A percentile compares a stretch with the other conserved stretches of the same genome.
phyloP scores from a whole-genome alignment of 768 basidiomycete species.

The Tylopilus vinaceipallidus region DNA sequence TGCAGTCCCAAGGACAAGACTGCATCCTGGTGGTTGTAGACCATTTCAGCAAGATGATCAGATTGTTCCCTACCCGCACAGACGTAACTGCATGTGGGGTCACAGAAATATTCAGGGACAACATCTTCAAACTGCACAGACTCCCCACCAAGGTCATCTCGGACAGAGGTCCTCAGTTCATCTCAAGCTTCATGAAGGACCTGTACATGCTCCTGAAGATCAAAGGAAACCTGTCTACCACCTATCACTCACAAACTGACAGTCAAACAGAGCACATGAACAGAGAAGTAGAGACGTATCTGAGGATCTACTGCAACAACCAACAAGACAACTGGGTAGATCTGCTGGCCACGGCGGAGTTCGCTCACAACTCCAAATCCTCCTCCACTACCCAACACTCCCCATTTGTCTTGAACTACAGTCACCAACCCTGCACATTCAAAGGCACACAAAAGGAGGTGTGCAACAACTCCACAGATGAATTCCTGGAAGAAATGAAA shows the following conservation, averaged over 20 bases:
- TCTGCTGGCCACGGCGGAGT: background rate
- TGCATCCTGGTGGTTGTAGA: no score
- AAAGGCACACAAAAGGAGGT: no score
- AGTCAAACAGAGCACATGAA: background rate
- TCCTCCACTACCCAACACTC: background rate
- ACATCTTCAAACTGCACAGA: no score
- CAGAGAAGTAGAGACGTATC: background rate
- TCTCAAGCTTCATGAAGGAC: background rate
- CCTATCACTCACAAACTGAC: background rate
- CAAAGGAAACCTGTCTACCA: background rate
- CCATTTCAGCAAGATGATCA: no score
- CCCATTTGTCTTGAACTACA: background rate
- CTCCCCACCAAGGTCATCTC: no score
- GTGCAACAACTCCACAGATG: no score
- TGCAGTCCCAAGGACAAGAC: no score
- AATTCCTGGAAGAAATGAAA: no score
- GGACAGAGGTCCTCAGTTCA: background rate
- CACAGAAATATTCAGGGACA: no score
- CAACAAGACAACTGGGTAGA: background rate
- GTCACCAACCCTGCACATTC: background rate
- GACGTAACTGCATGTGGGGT: no score
- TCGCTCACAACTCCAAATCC: background rate
- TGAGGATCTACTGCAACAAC: background rate
- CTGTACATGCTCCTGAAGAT: background rate
- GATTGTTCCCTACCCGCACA: no score